Conservation (phyloP, 2,329 filamentous ascomycete genomes). For the Alternaria dauci region DNA sequence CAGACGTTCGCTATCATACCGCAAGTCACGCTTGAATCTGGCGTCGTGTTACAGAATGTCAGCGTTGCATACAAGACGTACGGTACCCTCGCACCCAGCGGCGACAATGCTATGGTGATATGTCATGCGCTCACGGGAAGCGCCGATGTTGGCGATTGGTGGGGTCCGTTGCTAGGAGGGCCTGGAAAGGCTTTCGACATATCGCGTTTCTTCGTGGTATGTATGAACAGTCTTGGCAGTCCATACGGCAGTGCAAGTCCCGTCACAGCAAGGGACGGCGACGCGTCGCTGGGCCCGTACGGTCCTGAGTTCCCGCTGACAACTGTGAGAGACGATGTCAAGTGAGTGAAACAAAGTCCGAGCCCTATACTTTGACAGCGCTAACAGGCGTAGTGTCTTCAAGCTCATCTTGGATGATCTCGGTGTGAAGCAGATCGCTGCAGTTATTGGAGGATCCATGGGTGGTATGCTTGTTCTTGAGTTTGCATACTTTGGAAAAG, state of each 20-base stretch:
- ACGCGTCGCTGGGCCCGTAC: constrained; percentile 77
- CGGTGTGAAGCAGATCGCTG: constrained; percentile 78
- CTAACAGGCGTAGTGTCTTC: constrained; percentile 67
- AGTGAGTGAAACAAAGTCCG: constrained; percentile 63
- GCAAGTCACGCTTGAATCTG: constrained; percentile 91
- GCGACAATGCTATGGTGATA: constrained; percentile 71
- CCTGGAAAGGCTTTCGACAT: constrained; percentile 82
- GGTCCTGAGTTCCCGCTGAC: constrained; percentile 96
- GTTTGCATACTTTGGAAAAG: constrained; percentile 88
- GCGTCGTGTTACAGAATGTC: constrained; percentile 80
- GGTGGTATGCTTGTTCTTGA: constrained; percentile 91
- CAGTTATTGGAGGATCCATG: constrained; percentile 83
- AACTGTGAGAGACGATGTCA: constrained; percentile 94
- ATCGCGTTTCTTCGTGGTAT: constrained; percentile 84
- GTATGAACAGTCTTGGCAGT: constrained; percentile 85
- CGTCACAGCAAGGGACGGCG: constrained; percentile 86
- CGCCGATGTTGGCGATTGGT: constrained; percentile 87
- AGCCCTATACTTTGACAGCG: background rate
- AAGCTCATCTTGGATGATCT: constrained; percentile 81
- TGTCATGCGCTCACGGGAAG: constrained; percentile 88
- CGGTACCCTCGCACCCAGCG: constrained; percentile 63
- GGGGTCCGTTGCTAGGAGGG: constrained; percentile 82
- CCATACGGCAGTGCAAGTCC: constrained; percentile 89
- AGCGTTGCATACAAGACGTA: constrained; percentile 71
- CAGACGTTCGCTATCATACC: constrained; percentile 88